Evolutionary conservation across 805 yeast genomes (phyloP), one percentile per base, ranked within the genome.

Genomic region (Cyberlindnera nakhonratchasimensis): DNA sequence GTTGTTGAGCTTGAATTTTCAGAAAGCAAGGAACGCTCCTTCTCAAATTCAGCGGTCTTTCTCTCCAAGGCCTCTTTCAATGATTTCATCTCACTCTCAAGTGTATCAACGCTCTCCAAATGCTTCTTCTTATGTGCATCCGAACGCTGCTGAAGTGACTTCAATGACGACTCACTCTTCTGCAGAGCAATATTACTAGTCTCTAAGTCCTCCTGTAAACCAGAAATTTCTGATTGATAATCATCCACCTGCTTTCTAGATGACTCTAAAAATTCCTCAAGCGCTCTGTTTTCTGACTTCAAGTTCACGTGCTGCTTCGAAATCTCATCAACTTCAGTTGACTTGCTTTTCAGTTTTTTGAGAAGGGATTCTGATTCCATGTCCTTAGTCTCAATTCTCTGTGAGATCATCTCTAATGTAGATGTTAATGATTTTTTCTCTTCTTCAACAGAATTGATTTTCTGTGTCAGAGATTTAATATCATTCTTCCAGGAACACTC

Each of bases 1-100:
- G 75, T 63, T 0, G 72, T 63, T 0, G 75, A 65, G 42, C 74
- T 78, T 0, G 83, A 76, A 37, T 64, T 72, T 40, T 74, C 73
- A 40, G 69, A 69, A 11, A 75, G 54, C 51, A 72, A 58, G 11
- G 59, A 63, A 41, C 82, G 62, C 51, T 77, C 82, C 25, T 64
- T 65, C 36, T 77, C 82, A 45, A 77, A 69, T 32, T 72, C 80
- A 30, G 58, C 46, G 1, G 52, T 50, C 46, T 72, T 76, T 16
- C 51, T 49, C 16, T 62, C 63, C 32, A 76, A 48, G 2, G 68
- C 66, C 1, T 55, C 47, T 21, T 65, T 63, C 32, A 71, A 50
- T 0, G 44, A 34, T 11, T 45, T 34, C 4, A 70, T 52, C 22
- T 65, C 66, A 5, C 40, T 41, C 34, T 67, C 64, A 12, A 64